phyloP scores from a whole-genome alignment of 805 yeast genomes.

The Clavispora fructus region DNA sequence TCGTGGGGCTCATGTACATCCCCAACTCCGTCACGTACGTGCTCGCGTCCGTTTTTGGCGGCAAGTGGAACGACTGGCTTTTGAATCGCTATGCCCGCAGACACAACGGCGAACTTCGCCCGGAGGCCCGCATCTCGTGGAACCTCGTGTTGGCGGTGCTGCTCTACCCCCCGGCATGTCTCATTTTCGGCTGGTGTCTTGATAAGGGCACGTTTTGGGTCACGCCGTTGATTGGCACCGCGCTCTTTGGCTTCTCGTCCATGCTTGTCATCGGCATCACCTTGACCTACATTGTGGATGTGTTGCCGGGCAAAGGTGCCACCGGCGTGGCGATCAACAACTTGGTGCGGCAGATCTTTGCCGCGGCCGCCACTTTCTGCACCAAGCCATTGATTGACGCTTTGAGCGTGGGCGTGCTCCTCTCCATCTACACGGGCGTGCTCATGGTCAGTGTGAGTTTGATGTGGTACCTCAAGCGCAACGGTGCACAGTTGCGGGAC shows the following conservation, averaged over 20 bases:
- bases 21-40: slow-evolving; percentile 80
- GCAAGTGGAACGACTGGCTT: slow-evolving; percentile 68
- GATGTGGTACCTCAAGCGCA: slow-evolving; percentile 44
- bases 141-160: slow-evolving; percentile 64
- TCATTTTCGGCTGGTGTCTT: slow-evolving; percentile 81
- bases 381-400: slow-evolving; percentile 66
- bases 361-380: slow-evolving; percentile 71
- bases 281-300: slow-evolving; percentile 75
- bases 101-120: slow-evolving; percentile 61
- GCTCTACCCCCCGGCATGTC: slow-evolving; percentile 56
- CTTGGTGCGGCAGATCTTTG: slow-evolving; percentile 64
- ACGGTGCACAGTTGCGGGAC: slow-evolving; percentile 61
- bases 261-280: slow-evolving; percentile 82
- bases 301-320: slow-evolving; percentile 83
- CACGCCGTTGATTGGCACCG: slow-evolving; percentile 75
- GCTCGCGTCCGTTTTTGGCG: slow-evolving; percentile 74
- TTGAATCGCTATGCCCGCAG: slow-evolving; percentile 45
- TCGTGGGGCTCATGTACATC: slow-evolving; percentile 71
- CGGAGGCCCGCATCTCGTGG: slow-evolving; percentile 76
- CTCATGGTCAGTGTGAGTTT: slow-evolving; percentile 39
- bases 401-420: slow-evolving; percentile 67
- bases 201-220: slow-evolving; percentile 67
- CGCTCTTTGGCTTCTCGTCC: slow-evolving; percentile 74
- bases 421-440: slow-evolving; percentile 60
- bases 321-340: slow-evolving; percentile 85